Conservation (phyloP, 208 protist species). For the Crithidia sp. region DNA sequence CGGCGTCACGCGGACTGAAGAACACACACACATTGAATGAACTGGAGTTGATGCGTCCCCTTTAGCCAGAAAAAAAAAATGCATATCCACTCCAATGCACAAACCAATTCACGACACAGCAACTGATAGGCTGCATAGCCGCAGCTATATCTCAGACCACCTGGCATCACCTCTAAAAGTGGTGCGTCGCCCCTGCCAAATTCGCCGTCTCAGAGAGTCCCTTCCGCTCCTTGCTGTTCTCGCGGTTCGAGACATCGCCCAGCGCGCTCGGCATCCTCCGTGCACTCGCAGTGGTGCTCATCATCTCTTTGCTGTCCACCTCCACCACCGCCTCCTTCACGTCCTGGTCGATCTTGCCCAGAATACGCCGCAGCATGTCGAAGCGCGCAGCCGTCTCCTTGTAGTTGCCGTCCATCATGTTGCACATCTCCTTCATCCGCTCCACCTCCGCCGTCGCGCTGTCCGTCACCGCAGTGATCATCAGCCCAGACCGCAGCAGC, state of each 20-base stretch:
- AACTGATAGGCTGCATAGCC: too few relatives aligned
- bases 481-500: slow-evolving; percentile 13
- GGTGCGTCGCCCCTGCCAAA: too few relatives aligned
- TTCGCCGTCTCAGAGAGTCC: neutral
- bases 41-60: too few relatives aligned
- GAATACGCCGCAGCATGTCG: slow-evolving; percentile 40
- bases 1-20: too few relatives aligned
- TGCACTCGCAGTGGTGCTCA: neutral
- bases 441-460: slow-evolving; percentile 33
- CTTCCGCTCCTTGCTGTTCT: slow-evolving; percentile 25
- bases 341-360: slow-evolving; percentile 59
- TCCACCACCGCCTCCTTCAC: slow-evolving; percentile 51
- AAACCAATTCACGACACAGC: too few relatives aligned
- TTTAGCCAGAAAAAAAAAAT: too few relatives aligned
- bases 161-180: too few relatives aligned
- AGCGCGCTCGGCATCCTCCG: neutral
- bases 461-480: slow-evolving; percentile 24
- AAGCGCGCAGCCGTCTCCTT: slow-evolving; percentile 41
- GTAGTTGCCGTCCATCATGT: slow-evolving; percentile 41
- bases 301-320: slow-evolving; percentile 27
- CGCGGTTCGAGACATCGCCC: slow-evolving; percentile 33
- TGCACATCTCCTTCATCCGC: slow-evolving; percentile 38
- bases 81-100: too few relatives aligned
- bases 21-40: too few relatives aligned
- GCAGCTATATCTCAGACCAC: too few relatives aligned